Base-by-base conservation (phyloP, 495 filamentous ascomycete genomes). In the Talaromyces ruber region DNA sequence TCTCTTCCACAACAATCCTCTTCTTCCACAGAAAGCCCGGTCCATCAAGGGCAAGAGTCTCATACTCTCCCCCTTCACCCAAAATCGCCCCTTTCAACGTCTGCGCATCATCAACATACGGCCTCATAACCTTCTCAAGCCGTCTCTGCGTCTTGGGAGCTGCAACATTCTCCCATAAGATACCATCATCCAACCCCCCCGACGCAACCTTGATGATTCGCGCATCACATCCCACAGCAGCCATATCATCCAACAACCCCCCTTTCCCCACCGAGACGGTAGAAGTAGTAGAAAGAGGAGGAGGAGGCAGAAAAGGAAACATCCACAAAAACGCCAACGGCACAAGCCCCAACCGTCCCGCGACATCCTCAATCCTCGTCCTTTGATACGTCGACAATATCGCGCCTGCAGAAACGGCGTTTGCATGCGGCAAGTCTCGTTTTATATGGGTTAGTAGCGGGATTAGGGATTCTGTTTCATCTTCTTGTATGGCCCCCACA, bases 351-450 rank as follows among this genome's bases (percentile, higher is more conserved):
- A 99, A 76, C 7, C 94, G 79, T 0, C 81, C 64, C 3, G 91
- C 91, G 9, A 98, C 89, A 47, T 89, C 92, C 76, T 99, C 94
- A 25, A 98, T 86, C 11, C 94, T 80, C 0, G 93, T 98, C 57
- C 94, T 88, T 74, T 99, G 94, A 72, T 99, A 99, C 1, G 91
- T 94, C 1, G 88, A 92, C 24, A 98, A 79, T 64, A 99, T 97
- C 2, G 94, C 94, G 55, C 94, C 94, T 0, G 92, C 89, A 58
- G 86, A 91, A 64, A 98, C 76, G 29, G 93, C 94, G 66, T 92
- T 93, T 21, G 87, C 88, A 22, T 84, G 79, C 1, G 94, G 93
- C 67, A 96, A 86, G 1, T 73, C 79, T 2, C 65, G 56, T 67
- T 82, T 81, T 57, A 96, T 78, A 57, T 78, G 79, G 3, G 61